phyloP scores from a whole-genome alignment of 1,139 yeast species.

The Geotrichum armillariae region DNA sequence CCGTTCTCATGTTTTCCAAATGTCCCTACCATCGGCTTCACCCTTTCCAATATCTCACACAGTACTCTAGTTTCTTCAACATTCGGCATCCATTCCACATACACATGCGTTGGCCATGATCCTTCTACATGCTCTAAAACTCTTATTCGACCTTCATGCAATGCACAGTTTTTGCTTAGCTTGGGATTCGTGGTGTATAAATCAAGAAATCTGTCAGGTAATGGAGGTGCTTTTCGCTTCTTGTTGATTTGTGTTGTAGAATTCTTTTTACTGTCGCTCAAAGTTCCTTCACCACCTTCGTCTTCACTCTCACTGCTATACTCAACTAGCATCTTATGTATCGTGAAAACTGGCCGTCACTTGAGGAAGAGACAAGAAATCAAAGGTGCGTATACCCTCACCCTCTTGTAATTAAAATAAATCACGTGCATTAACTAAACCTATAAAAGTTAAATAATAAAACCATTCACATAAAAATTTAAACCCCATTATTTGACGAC shows the following conservation, averaged over 20 bases:
- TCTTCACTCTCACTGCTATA: not conserved
- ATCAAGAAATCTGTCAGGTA: conserved; percentile 35
- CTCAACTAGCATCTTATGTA: not conserved
- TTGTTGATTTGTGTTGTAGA: not conserved
- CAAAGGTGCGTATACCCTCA: too few species aligned
- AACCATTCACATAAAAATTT: too few species aligned
- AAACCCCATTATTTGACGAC: too few species aligned
- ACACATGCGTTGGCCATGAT: conserved; percentile 39
- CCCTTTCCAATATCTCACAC: not conserved
- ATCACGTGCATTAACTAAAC: not conserved
- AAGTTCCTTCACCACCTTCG: not conserved
- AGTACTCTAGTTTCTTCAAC: conserved; percentile 4
- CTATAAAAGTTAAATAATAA: too few species aligned
- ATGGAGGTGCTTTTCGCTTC: conserved; percentile 19
- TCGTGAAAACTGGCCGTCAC: too few species aligned
- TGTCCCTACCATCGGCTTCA: not conserved
- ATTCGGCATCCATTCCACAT: conserved; percentile 35
- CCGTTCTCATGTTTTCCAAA: not conserved
- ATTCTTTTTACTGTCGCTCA: not conserved
- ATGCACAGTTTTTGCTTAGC: conserved; percentile 29
- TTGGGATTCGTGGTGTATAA: conserved; percentile 26
- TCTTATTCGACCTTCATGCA: conserved; percentile 34
- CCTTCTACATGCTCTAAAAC: conserved; percentile 35
- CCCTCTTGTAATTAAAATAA: too few species aligned
- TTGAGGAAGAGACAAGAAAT: too few species aligned